A percentile compares a stretch with the other conserved stretches of the same genome.
These are phyloP conservation scores for Anisodus tanguticus DNA, from an alignment of 257 asterid species.

Conservation along the genomic window DNA sequence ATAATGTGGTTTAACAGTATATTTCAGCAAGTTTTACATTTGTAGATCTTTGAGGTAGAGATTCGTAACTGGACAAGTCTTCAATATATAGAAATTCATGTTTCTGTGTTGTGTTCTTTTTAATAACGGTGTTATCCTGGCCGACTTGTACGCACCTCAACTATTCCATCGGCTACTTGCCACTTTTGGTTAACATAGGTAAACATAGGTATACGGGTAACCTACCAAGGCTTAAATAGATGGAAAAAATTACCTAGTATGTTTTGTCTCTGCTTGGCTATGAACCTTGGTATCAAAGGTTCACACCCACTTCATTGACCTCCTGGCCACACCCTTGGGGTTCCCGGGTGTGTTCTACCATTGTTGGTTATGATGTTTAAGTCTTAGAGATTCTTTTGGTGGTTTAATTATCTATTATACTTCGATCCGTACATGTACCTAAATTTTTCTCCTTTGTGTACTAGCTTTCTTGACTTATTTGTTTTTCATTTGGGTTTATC, in stretches of 20 bases:
- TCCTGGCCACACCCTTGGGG: background rate
- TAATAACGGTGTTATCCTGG: background rate
- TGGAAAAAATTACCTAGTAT: background rate
- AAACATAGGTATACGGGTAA: background rate
- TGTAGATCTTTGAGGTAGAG: background rate
- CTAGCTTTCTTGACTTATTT: background rate
- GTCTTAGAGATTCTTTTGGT: constrained; percentile 13
- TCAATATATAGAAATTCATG: background rate
- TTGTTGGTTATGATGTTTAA: background rate
- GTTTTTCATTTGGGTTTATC: background rate
- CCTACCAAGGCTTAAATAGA: background rate
- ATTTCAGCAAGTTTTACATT: background rate
- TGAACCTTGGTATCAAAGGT: background rate
- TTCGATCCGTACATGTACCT: background rate
- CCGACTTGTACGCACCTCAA: background rate
- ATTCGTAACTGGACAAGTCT: background rate
- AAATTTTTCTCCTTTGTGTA: background rate
- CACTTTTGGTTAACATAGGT: background rate
- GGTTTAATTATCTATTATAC: constrained; percentile 20
- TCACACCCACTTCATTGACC: background rate
- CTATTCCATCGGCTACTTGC: background rate
- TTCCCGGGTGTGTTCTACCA: background rate
- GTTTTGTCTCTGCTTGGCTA: background rate
- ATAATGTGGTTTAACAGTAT: background rate
- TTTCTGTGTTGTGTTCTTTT: background rate